Evolutionary conservation across 768 basidiomycete genomes (phyloP), one percentile per base, ranked within the genome.

Genomic region (Termitomyces sp.): DNA sequence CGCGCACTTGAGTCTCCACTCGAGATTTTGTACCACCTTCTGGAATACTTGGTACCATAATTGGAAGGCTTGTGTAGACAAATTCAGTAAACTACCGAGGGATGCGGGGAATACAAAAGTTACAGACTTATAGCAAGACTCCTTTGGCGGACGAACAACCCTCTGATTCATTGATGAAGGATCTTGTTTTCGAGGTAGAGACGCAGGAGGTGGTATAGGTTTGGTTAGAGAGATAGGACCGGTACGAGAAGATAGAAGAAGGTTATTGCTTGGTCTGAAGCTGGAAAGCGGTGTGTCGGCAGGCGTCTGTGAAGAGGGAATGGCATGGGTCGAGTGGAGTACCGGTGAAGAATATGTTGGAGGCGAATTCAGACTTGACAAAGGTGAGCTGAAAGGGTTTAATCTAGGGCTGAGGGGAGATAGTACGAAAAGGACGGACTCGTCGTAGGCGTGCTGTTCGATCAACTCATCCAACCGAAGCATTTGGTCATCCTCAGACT

Each of bases 1-100:
- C 83, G 67, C 93, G 86, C 49, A 96, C 87, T 77, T 96, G 94
- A 3, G 94, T 96, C 71, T 96, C 94, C n/a, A 96, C 94, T 34
- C 94, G 84, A 47, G 91, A 93, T 72, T 96, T 95, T 14, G 93
- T 87, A 26, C 93, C 94, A 44, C 78, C 75, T 64, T 85, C 83
- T 5, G 94, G 93, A 54, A 96, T 85, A 66, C 86, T 92, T 22
- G 92, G 90, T 43, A 93, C 85, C 69, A 92, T 78, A 57, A 96
- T 89, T 26, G 90, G 82, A 56, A 94, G 81, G 65, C 92, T 93
- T 64, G 32, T 58, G 32, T 27, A 34, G 14, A 20, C 20, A 39
- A 33, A 16, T 46, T 46, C 39, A 39, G 50, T 68, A 24, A 64
- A 67, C 57, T 40, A 45, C 16, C 46, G 32, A 51, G 56, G 57